Percentiles rank a stretch among this genome's conserved stretches.
Conservation (phyloP, 2,329 filamentous ascomycete species). For the Aspergillus pseudotamarii region DNA sequence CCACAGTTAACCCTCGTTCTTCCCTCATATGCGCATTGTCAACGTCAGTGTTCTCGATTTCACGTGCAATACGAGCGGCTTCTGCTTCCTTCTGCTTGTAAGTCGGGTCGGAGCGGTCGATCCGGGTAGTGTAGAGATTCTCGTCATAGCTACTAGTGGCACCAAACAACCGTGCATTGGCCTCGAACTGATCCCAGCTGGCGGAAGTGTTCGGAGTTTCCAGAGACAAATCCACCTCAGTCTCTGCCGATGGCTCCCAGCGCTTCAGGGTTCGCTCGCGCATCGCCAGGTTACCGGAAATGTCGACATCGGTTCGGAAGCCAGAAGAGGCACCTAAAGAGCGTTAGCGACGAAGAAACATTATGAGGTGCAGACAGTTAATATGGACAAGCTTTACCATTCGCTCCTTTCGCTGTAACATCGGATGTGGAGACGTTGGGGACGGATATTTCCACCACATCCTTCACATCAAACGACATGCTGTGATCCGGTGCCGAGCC, state of each 20-base stretch:
- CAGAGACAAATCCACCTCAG: conserved; percentile 68
- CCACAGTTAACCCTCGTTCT: conserved; percentile 74
- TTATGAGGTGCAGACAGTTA: background rate
- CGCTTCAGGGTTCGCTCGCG: conserved; percentile 76
- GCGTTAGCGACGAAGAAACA: background rate
- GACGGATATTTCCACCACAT: conserved; percentile 60
- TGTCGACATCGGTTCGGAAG: conserved; percentile 87
- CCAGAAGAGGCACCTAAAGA: conserved; percentile 63
- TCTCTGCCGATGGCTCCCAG: conserved; percentile 73
- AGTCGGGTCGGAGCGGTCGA: conserved; percentile 80
- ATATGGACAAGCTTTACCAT: conserved; percentile 55
- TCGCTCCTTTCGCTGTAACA: conserved; percentile 55
- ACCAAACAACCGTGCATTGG: conserved; percentile 85
- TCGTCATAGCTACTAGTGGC: conserved; percentile 90
- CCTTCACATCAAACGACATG: conserved; percentile 65
- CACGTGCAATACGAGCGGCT: conserved; percentile 81
- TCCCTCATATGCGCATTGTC: conserved; percentile 84
- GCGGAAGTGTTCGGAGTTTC: conserved; percentile 58
- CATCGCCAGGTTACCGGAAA: conserved; percentile 71
- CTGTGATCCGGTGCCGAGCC: conserved; percentile 49
- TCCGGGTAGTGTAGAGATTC: conserved; percentile 88
- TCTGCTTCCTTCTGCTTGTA: conserved; percentile 77
- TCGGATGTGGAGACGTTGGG: conserved; percentile 57
- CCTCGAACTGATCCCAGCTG: conserved; percentile 91
- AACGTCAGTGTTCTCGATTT: conserved; percentile 78